Evolutionary conservation across 371 early-diverging fungal genomes (phyloP).

Genomic region (Mucor mucedo): DNA sequence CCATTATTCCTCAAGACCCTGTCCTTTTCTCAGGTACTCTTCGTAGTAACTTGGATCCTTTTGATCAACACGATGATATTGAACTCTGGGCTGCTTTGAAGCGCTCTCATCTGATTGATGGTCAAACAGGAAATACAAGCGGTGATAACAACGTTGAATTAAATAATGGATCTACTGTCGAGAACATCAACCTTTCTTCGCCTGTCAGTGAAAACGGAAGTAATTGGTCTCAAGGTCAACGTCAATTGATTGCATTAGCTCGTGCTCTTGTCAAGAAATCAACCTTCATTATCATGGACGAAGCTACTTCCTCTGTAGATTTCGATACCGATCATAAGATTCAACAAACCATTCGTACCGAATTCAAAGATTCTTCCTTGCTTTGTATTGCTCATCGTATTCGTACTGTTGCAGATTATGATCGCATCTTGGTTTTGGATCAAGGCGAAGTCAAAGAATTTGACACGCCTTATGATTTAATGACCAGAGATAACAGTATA

Average conservation of each 20-base stretch:
- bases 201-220: slow-evolving; percentile 75
- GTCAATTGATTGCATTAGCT: slow-evolving; percentile 87
- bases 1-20: slow-evolving; percentile 78
- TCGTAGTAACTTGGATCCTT: slow-evolving; percentile 80
- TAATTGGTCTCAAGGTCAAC: slow-evolving; percentile 87
- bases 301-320: slow-evolving; percentile 86
- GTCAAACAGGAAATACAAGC: slow-evolving; percentile 25
- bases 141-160: slow-evolving; percentile 10
- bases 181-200: slow-evolving; percentile 62
- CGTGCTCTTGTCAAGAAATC: slow-evolving; percentile 82
- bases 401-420: slow-evolving; percentile 91
- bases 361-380: slow-evolving; percentile 69
- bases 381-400: slow-evolving; percentile 84
- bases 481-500: slow-evolving; percentile 56
- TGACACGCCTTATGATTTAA: slow-evolving; percentile 66
- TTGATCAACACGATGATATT: slow-evolving; percentile 67
- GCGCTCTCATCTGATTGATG: slow-evolving; percentile 67
- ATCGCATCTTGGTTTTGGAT: slow-evolving; percentile 84
- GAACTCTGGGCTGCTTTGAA: slow-evolving; percentile 78
- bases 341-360: slow-evolving; percentile 79
- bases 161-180: background rate
- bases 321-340: slow-evolving; percentile 77
- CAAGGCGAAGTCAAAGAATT: slow-evolving; percentile 81
- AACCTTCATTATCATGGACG: slow-evolving; percentile 83
- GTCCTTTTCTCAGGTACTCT: slow-evolving; percentile 82